Conservation (phyloP, 306 rosid genomes). For the Myrica gale region DNA sequence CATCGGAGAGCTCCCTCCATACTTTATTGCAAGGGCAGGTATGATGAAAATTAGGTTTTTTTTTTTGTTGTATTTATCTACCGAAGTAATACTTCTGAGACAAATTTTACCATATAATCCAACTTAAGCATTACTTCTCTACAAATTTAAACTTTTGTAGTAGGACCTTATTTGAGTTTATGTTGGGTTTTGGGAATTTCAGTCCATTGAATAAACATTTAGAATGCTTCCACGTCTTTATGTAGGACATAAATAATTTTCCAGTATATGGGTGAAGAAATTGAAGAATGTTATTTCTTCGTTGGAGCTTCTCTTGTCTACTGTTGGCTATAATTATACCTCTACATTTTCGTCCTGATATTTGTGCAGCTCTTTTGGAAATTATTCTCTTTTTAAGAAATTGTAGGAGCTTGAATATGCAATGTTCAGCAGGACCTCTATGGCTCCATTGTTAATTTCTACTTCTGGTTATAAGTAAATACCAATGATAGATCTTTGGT, state of each 20-base stretch:
- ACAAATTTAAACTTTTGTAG: not conserved
- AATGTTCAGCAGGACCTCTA: not conserved
- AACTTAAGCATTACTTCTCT: not conserved
- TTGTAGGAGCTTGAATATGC: not conserved
- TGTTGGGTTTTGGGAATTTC: not conserved
- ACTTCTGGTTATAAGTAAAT: not conserved
- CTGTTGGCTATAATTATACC: not conserved
- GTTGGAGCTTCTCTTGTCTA: not conserved
- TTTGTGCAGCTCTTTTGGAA: not conserved
- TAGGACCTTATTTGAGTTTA: not conserved
- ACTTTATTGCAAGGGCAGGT: constrained; percentile 99
- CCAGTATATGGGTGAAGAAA: not conserved
- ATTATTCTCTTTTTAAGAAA: not conserved
- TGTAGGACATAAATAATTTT: not conserved
- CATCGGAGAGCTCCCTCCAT: constrained; percentile 98
- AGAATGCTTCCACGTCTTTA: no score
- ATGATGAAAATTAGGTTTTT: constrained; percentile 11
- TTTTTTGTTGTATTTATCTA: not conserved
- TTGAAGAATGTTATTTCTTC: not conserved
- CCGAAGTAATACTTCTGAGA: not conserved
- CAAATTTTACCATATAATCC: not conserved
- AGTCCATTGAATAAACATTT: not conserved
- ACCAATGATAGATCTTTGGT: not conserved
- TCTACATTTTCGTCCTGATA: not conserved
- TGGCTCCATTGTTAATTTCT: not conserved